phyloP scores from a whole-genome alignment of 306 rosid species.

The Elaeagnus macrophylla region DNA sequence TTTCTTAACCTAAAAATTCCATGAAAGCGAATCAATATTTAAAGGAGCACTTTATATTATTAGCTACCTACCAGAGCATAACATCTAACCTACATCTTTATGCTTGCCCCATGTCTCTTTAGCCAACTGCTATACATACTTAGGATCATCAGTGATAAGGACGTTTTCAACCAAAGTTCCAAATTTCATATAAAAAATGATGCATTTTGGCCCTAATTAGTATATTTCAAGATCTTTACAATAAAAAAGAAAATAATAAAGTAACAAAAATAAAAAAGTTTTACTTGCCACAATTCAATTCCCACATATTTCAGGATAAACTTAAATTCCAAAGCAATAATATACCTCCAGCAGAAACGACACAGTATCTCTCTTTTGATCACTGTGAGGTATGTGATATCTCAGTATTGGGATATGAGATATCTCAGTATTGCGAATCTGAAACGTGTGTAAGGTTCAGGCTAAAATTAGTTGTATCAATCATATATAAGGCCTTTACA shows the following conservation, averaged over 20 bases:
- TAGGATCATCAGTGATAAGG: slow-evolving; percentile 74
- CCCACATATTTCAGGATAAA: slow-evolving; percentile 96
- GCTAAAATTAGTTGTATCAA: too few species aligned
- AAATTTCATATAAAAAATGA: slow-evolving; percentile 70
- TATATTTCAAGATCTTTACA: background rate
- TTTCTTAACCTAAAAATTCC: slow-evolving; percentile 73
- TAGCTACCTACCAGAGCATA: background rate
- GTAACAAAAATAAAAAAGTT: background rate
- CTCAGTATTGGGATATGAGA: too few species aligned
- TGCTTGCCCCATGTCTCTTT: slow-evolving; percentile 96
- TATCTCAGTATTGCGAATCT: too few species aligned
- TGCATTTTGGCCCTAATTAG: slow-evolving; percentile 12
- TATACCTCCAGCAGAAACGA: too few species aligned
- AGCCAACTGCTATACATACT: slow-evolving; percentile 79
- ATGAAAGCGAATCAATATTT: slow-evolving; percentile 15
- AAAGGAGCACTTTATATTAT: background rate
- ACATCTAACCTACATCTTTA: slow-evolving; percentile 56
- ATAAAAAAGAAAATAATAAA: background rate
- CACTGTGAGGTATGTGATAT: too few species aligned
- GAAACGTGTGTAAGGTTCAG: too few species aligned
- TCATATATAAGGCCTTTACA: too few species aligned
- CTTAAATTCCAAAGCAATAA: too few species aligned
- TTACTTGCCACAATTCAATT: slow-evolving; percentile 99
- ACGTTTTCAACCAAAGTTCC: slow-evolving; percentile 91
- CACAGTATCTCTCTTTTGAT: too few species aligned